These are phyloP conservation scores for Coelastrella sp. DNA, from an alignment of 139 green algal species.

Conservation along the genomic window DNA sequence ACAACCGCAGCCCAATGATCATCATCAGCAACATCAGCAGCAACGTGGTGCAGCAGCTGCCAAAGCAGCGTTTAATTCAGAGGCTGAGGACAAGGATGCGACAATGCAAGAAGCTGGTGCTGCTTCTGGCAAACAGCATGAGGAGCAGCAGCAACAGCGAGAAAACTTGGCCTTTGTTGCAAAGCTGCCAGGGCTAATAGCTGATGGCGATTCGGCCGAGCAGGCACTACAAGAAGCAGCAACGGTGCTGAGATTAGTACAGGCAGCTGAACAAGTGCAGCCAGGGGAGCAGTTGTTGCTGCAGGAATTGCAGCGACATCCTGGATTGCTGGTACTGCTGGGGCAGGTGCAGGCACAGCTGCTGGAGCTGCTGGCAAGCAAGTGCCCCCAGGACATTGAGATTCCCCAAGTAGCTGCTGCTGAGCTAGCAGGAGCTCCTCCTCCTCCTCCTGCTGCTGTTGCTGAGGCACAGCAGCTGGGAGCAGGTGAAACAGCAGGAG, in stretches of 20 bases:
- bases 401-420: background rate
- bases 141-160: too few relatives aligned
- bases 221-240: background rate
- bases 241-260: constrained; percentile 7
- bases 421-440: background rate
- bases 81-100: too few relatives aligned
- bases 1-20: background rate
- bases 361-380: constrained; percentile 6
- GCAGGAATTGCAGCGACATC: constrained; percentile 6
- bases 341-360: constrained; percentile 9
- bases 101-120: too few relatives aligned
- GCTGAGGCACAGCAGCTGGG: background rate
- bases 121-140: too few relatives aligned
- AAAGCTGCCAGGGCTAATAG: too few relatives aligned
- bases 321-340: constrained; percentile 2
- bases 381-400: background rate
- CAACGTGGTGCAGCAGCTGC: background rate
- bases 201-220: too few relatives aligned
- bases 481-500: background rate
- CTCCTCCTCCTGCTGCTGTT: background rate
- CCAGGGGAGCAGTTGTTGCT: background rate
- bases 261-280: constrained; percentile 5
- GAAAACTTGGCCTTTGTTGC: too few relatives aligned
- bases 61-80: too few relatives aligned
- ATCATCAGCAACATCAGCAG: background rate